phyloP scores from a whole-genome alignment of 768 basidiomycete genomes.

The Dacryopinax spathularia region DNA sequence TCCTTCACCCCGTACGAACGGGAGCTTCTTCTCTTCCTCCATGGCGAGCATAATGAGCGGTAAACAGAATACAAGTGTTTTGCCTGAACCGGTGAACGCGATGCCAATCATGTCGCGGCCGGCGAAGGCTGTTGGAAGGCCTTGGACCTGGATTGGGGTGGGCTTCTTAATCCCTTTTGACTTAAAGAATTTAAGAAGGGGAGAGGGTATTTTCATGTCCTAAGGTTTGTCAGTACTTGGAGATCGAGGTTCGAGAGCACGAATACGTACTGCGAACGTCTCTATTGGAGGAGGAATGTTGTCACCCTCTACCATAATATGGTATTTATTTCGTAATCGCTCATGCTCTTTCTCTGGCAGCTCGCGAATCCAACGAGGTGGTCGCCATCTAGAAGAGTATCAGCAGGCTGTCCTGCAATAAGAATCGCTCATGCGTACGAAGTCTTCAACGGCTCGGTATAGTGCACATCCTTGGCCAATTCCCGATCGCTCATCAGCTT shows the following conservation, averaged over 20 bases:
- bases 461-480: conserved; percentile 81
- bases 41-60: conserved; percentile 92
- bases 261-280: conserved; percentile 52
- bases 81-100: conserved; percentile 97
- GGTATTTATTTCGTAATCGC: conserved; percentile 71
- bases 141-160: conserved; percentile 94
- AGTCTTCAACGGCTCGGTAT: conserved; percentile 71
- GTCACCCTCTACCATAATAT: conserved; percentile 90
- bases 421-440: conserved; percentile 37
- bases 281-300: conserved; percentile 87
- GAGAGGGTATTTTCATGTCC: conserved; percentile 97
- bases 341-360: conserved; percentile 54
- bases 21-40: conserved; percentile 82
- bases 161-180: conserved; percentile 73
- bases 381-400: conserved; percentile 51
- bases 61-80: conserved; percentile 96
- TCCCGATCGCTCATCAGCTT: conserved; percentile 89
- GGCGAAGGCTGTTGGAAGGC: conserved; percentile 86
- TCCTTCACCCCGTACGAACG: conserved; percentile 85
- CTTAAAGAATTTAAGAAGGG: conserved; percentile 69
- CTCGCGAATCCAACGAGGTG: conserved; percentile 70
- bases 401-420: background rate
- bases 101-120: conserved; percentile 98
- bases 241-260: background rate
- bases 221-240: conserved; percentile 20